A percentile compares a stretch with the other conserved stretches of the same genome.
Evolutionary conservation across 164 flowering plant genomes (phyloP).

Genomic region (Vitis cinerea): DNA sequence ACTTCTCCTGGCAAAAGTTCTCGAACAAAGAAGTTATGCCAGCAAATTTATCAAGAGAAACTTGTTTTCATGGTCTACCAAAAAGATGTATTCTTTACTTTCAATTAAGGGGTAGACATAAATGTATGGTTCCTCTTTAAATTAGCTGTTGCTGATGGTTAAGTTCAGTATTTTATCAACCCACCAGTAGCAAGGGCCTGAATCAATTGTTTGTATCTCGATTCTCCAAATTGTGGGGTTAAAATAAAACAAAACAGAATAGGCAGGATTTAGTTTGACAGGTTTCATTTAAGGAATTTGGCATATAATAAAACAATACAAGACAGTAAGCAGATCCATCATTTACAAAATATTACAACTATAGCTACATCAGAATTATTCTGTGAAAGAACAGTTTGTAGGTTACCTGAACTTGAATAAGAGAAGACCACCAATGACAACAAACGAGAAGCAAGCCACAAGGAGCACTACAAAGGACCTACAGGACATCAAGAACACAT

Average conservation of each 20-base stretch:
- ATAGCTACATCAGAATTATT: conserved; percentile 1
- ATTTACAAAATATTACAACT: background rate
- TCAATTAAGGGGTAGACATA: background rate
- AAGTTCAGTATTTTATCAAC: too few species aligned
- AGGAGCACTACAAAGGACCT: conserved; percentile 81
- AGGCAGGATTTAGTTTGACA: too few species aligned
- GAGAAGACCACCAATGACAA: conserved; percentile 83
- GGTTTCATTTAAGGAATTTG: too few species aligned
- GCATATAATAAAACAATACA: too few species aligned
- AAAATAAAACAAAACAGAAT: too few species aligned
- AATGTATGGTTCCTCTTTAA: too few species aligned
- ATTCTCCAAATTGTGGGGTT: too few species aligned
- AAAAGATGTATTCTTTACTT: background rate
- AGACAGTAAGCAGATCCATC: background rate
- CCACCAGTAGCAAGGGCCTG: too few species aligned
- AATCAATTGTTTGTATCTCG: too few species aligned
- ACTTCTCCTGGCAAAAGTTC: background rate
- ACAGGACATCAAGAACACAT: conserved; percentile 16
- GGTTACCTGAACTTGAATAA: conserved; percentile 85
- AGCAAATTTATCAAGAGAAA: background rate
- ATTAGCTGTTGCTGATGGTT: too few species aligned
- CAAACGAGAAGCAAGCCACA: conserved; percentile 87
- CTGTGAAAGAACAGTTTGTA: background rate
- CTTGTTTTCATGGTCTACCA: background rate
- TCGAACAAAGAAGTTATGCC: background rate